Percentiles rank a stretch among this genome's conserved stretches.
phyloP scores from a whole-genome alignment of 2,329 filamentous ascomycete species.

The Trichoderma cornu-damae region DNA sequence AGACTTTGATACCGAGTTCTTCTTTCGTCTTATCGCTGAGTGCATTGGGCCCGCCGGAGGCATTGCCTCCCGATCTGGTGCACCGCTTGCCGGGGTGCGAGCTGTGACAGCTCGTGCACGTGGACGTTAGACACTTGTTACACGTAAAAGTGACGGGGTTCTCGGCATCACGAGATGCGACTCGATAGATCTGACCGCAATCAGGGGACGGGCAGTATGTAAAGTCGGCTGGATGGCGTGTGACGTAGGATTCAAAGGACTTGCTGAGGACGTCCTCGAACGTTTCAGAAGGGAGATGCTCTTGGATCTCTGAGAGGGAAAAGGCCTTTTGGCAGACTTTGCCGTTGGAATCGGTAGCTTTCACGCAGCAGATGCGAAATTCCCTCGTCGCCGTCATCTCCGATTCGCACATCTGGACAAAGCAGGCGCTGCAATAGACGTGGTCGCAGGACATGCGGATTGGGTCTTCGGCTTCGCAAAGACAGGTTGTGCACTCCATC shows the following conservation, averaged over 20 bases:
- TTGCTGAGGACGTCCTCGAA: slow-evolving; percentile 29
- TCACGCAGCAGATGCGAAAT: slow-evolving; percentile 10
- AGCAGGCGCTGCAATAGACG: slow-evolving; percentile 40
- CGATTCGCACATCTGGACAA: slow-evolving; percentile 25
- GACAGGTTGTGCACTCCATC: slow-evolving; percentile 33
- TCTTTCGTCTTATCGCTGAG: slow-evolving; percentile 30
- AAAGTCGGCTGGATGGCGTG: slow-evolving; percentile 29
- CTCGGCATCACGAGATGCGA: neutral
- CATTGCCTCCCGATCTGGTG: slow-evolving; percentile 2
- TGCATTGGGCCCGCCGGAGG: slow-evolving; percentile 28
- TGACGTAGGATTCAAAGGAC: slow-evolving; percentile 35
- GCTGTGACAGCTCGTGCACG: slow-evolving; percentile 35
- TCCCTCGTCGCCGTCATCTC: neutral
- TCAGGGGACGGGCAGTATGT: slow-evolving; percentile 41
- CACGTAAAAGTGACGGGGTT: slow-evolving; percentile 31
- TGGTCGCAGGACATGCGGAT: slow-evolving; percentile 37
- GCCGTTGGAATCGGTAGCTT: neutral
- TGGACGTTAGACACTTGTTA: slow-evolving; percentile 31
- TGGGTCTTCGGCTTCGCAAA: slow-evolving; percentile 33
- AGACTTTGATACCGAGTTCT: slow-evolving; percentile 36
- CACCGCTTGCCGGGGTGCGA: slow-evolving; percentile 34
- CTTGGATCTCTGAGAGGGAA: neutral
- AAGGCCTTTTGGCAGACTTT: neutral
- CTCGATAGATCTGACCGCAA: slow-evolving; percentile 41
- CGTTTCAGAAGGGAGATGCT: neutral